Evolutionary conservation across 2,329 filamentous ascomycete species (phyloP), one percentile per base, ranked within the genome.

Genomic region (Aphanoascus verrucosus): DNA sequence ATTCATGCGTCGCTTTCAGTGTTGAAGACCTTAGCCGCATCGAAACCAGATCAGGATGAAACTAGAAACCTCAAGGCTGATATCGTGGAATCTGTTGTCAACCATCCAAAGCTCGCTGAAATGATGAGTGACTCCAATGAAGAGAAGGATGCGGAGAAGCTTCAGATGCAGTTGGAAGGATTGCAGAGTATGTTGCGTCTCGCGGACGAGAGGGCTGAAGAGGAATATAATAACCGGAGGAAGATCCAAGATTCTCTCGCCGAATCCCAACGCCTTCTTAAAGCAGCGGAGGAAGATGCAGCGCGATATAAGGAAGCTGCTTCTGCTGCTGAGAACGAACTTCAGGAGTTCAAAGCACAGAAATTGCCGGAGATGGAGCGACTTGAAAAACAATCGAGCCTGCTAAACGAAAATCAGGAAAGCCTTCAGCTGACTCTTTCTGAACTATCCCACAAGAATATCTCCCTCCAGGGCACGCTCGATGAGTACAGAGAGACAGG

Each of bases 171-270:
- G 50, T 77, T 86, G 19, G 72, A 78, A 37, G 84, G 86, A 43
- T 75, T 90, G 1, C 85, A 89, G 64, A 82, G 81, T 44, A 82
- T 82, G 64, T 73, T 88, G 44, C 77, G 78, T 55, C 69, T 78
- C 8, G 79, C 84, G 35, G 82, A 88, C 59, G 74, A 76, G 35
- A 77, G 78, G 53, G 78, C 77, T 1, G 84, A 88, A 57, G 71
- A 80, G 50, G 84, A 90, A 61, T 71, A 84, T 55, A 73, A 77
- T 43, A 70, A 72, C 46, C 80, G 85, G 55, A 79, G 84, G 52
- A 76, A 80, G 34, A 83, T 83, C 1, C 85, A 90, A 65, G 86
- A 90, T 62, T 80, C 80, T 56, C 72, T 88, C 12, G 79, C 83
- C 4, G 85, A 90, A 63, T 76, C 83, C n/a, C 83, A 89, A 67